phyloP scores from a whole-genome alignment of 306 rosid genomes.

The Rosa chinensis region DNA sequence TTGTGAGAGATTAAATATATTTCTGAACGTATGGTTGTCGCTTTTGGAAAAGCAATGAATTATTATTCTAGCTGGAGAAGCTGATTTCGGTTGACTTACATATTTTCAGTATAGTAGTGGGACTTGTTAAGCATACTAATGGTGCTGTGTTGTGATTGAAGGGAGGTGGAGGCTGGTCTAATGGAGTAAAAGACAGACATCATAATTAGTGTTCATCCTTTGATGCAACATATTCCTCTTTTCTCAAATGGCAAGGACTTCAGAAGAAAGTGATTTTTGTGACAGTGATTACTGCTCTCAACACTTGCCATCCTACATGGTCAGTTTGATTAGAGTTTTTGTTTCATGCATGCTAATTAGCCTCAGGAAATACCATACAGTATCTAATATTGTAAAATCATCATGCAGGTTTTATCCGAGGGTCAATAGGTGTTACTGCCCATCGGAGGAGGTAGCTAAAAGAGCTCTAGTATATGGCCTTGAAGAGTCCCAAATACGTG shows the following conservation, averaged over 20 bases:
- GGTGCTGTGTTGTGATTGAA: slow-evolving; percentile 31
- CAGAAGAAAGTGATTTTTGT: slow-evolving; percentile 87
- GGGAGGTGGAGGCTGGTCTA: slow-evolving; percentile 96
- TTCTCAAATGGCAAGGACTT: slow-evolving; percentile 97
- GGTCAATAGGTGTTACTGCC: slow-evolving; percentile 92
- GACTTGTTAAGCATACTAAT: slow-evolving; percentile 22
- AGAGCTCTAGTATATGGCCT: slow-evolving; percentile 76
- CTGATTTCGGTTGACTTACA: slow-evolving; percentile 7
- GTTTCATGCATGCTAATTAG: background rate
- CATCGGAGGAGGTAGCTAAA: slow-evolving; percentile 80
- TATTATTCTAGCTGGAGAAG: slow-evolving; percentile 10
- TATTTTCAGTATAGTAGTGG: background rate
- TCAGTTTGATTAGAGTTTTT: slow-evolving; percentile 28
- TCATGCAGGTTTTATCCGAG: slow-evolving; percentile 84
- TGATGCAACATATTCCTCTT: slow-evolving; percentile 64
- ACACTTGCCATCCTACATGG: slow-evolving; percentile 95
- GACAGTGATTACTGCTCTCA: slow-evolving; percentile 88
- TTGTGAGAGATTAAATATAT: slow-evolving; percentile 4
- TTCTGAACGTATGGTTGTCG: slow-evolving; percentile 5
- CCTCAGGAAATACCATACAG: background rate
- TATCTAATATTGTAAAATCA: slow-evolving; percentile 23
- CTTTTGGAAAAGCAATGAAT: slow-evolving; percentile 16
- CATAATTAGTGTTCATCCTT: slow-evolving; percentile 92
- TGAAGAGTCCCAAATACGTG: slow-evolving; percentile 64
- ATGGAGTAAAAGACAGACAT: slow-evolving; percentile 96